Percentiles rank a stretch among this genome's conserved stretches.
phyloP scores from a whole-genome alignment of 441 rosid species.

The Populus hybrid region DNA sequence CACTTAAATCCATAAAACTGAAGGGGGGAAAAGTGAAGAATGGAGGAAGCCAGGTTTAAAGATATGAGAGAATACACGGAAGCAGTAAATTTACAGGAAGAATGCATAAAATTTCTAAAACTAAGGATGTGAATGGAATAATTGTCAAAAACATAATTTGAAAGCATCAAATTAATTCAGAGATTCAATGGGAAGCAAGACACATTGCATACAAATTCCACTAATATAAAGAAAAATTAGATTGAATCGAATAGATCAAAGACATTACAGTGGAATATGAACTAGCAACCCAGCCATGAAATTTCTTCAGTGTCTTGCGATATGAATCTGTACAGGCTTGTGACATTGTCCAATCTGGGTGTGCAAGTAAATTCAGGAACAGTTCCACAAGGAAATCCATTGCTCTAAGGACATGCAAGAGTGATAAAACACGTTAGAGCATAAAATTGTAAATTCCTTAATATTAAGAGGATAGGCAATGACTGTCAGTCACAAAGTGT shows the following conservation, averaged over 20 bases:
- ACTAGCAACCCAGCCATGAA: slow-evolving; percentile 88
- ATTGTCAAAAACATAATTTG: background rate
- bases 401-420: slow-evolving; percentile 49
- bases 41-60: background rate
- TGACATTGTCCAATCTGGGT: slow-evolving; percentile 80
- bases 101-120: background rate
- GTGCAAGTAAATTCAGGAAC: slow-evolving; percentile 64
- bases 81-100: background rate
- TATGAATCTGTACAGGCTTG: slow-evolving; percentile 76
- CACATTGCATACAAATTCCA: background rate
- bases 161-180: background rate
- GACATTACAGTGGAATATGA: slow-evolving; percentile 63
- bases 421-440: background rate
- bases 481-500: background rate
- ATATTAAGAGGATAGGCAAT: background rate
- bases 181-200: background rate
- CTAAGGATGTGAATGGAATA: background rate
- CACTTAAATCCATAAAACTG: background rate
- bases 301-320: slow-evolving; percentile 70
- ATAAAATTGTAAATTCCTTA: background rate
- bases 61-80: background rate
- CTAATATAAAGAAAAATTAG: background rate
- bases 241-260: background rate
- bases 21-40: background rate
- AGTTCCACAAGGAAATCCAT: slow-evolving; percentile 88